These are phyloP conservation scores for Gonium pectorale DNA, from an alignment of 139 green algal species.

Conservation along the genomic window DNA sequence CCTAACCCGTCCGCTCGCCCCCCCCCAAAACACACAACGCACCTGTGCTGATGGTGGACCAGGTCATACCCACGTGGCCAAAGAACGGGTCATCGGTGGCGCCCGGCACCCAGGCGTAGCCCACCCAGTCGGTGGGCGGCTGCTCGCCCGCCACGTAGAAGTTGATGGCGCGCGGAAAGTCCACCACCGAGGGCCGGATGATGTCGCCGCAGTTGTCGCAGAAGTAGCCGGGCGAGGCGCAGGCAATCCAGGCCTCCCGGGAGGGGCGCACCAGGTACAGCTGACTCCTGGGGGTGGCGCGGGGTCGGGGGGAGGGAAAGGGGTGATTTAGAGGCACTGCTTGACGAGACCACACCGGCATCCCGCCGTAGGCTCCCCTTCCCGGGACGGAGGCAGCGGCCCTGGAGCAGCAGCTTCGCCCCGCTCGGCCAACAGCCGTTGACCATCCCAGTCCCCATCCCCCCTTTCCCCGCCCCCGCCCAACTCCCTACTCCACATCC, in stretches of 20 bases:
- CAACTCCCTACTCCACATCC: too few relatives aligned
- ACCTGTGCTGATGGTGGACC: background rate
- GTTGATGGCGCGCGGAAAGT: constrained; percentile 27
- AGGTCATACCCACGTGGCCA: constrained; percentile 1
- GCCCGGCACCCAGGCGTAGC: constrained; percentile 2
- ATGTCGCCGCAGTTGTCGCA: constrained; percentile 9
- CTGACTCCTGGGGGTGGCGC: background rate
- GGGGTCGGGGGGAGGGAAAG: too few relatives aligned
- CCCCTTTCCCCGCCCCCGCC: too few relatives aligned
- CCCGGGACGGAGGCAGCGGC: too few relatives aligned
- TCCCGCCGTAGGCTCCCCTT: too few relatives aligned
- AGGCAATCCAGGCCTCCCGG: constrained; percentile 2
- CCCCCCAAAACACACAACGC: too few relatives aligned
- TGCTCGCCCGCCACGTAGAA: constrained; percentile 15
- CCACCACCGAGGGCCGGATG: background rate
- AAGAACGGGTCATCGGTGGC: background rate
- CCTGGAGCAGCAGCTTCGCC: too few relatives aligned
- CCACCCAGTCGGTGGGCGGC: background rate
- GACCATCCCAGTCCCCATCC: too few relatives aligned
- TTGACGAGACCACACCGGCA: too few relatives aligned
- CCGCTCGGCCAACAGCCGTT: too few relatives aligned
- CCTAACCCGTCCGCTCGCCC: too few relatives aligned
- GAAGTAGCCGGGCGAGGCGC: background rate
- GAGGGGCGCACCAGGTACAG: background rate
- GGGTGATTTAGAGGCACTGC: too few relatives aligned